Percentiles rank a stretch among this genome's conserved stretches.
Conservation (phyloP, 2,329 filamentous ascomycete species). For the Exophiala aquamarina region DNA sequence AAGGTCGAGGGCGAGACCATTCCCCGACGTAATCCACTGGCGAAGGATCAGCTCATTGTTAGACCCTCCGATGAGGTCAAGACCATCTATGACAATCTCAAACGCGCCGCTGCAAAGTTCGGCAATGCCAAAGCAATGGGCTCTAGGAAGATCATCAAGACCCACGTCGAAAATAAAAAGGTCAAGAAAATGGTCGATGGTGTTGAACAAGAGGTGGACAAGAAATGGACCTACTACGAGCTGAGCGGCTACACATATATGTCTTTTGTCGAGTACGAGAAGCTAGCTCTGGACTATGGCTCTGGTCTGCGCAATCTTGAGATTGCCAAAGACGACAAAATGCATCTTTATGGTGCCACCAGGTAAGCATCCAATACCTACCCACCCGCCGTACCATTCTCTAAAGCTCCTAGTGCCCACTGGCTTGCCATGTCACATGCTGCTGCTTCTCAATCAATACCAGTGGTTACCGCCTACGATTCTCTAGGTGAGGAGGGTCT, state of each 20-base stretch:
- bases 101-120: slow-evolving; percentile 64
- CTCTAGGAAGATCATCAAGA: slow-evolving; percentile 70
- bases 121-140: slow-evolving; percentile 67
- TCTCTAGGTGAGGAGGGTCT: slow-evolving; percentile 37
- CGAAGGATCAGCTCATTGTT: slow-evolving; percentile 68
- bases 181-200: slow-evolving; percentile 86
- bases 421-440: slow-evolving; percentile 83
- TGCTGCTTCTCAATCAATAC: slow-evolving; percentile 78
- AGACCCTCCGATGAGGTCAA: slow-evolving; percentile 67
- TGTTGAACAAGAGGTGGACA: slow-evolving; percentile 75
- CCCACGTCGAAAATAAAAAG: slow-evolving; percentile 83
- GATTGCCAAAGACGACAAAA: slow-evolving; percentile 62
- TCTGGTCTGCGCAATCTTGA: slow-evolving; percentile 74
- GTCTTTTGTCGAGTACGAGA: slow-evolving; percentile 77
- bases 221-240: slow-evolving; percentile 90
- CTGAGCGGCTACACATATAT: slow-evolving; percentile 74
- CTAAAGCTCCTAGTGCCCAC: slow-evolving; percentile 56
- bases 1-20: slow-evolving; percentile 79
- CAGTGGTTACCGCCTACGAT: slow-evolving; percentile 70
- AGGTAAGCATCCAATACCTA: slow-evolving; percentile 51
- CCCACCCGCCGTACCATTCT: not conserved
- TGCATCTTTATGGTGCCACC: slow-evolving; percentile 84
- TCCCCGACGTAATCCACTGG: slow-evolving; percentile 70
- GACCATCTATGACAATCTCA: slow-evolving; percentile 78
- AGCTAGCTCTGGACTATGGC: slow-evolving; percentile 67